Evolutionary conservation across 768 basidiomycete genomes (phyloP), one percentile per base, ranked within the genome.

Genomic region (Amanita pallidorosea): DNA sequence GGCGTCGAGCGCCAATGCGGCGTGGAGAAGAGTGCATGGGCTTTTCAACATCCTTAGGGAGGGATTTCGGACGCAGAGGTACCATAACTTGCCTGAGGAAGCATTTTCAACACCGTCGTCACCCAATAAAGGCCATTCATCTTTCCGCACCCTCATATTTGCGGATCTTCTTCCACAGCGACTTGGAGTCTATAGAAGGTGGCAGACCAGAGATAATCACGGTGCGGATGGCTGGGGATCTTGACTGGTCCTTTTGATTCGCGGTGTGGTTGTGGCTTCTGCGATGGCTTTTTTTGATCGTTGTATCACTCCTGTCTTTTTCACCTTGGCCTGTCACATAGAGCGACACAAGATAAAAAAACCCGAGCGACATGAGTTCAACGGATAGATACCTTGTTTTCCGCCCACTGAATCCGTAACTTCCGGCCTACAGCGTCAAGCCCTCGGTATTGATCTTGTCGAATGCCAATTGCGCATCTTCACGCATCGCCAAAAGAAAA

Each of bases 221-320:
- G 0, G 92, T 94, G 36, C 88, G 79, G 42, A 91, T 88, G 3
- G 92, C 88, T n/a, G 68, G 5, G 86, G 85, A 60, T 96, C 91
- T 47, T 76, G 63, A 13, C 33, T 5, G 12, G 63, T 64, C 45
- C 61, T 61, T 17, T 65, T 59, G 13, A 63, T 63, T 37, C 62
- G 68, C 1, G 25, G 13, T 68, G 64, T 45, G 53, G 67, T 49
- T 61, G 64, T n/a, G 63, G 57, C n/a, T 46, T 47, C 29, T 27
- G 35, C 18, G 66, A 38, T 3, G 17, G 34, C 55, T 72, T 71
- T 48, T 70, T 71, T 56, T 66, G 68, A 29, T 61, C 52, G 4
- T 55, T 43, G 5, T 33, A 12, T 66, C 65, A 54, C 61, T 51
- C 48, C 63, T 61, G 55, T 66, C 66, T 60, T 68, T 55, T 60